Evolutionary conservation across 1,139 yeast species (phyloP).

Genomic region (Suhomyces panamericanus): DNA sequence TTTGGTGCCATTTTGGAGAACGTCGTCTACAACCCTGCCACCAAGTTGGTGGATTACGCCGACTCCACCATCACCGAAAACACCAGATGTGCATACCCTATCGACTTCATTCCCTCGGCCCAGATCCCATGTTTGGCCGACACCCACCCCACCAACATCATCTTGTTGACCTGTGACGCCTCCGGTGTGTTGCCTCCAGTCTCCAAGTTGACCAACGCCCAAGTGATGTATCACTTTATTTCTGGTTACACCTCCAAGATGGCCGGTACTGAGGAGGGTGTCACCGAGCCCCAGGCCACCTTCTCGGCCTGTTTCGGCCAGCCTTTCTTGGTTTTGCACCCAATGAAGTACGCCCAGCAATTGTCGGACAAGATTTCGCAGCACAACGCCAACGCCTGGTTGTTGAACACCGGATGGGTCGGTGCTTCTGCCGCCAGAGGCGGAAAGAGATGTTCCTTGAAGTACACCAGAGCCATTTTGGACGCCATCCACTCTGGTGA

Average conservation of each 20-base stretch:
- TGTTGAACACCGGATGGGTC: slow-evolving; percentile 98
- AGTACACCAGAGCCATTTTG: slow-evolving; percentile 95
- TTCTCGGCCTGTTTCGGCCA: slow-evolving; percentile 99
- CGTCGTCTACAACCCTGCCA: slow-evolving; percentile 76
- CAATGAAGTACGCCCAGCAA: slow-evolving; percentile 97
- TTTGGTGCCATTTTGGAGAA: slow-evolving; percentile 95
- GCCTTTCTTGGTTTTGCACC: slow-evolving; percentile 97
- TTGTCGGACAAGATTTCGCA: slow-evolving; percentile 87
- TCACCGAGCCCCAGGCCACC: slow-evolving; percentile 97
- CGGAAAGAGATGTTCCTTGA: slow-evolving; percentile 96
- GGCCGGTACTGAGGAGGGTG: slow-evolving; percentile 99
- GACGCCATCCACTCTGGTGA: slow-evolving; percentile 95
- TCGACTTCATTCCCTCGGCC: slow-evolving; percentile 94
- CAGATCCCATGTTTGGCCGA: slow-evolving; percentile 92
- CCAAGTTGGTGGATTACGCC: slow-evolving; percentile 84
- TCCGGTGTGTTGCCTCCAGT: slow-evolving; percentile 98
- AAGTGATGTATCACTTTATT: slow-evolving; percentile 98
- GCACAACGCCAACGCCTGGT: slow-evolving; percentile 93
- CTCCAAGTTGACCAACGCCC: slow-evolving; percentile 88
- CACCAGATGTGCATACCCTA: slow-evolving; percentile 98
- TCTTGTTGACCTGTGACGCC: slow-evolving; percentile 95
- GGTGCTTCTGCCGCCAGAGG: slow-evolving; percentile 92
- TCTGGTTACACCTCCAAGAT: slow-evolving; percentile 98
- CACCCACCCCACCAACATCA: slow-evolving; percentile 87
- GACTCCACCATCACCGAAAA: slow-evolving; percentile 88